A percentile compares a stretch with the other conserved stretches of the same genome.
phyloP scores from a whole-genome alignment of 2,329 filamentous ascomycete species.

The Ceratocystis cubensis region DNA sequence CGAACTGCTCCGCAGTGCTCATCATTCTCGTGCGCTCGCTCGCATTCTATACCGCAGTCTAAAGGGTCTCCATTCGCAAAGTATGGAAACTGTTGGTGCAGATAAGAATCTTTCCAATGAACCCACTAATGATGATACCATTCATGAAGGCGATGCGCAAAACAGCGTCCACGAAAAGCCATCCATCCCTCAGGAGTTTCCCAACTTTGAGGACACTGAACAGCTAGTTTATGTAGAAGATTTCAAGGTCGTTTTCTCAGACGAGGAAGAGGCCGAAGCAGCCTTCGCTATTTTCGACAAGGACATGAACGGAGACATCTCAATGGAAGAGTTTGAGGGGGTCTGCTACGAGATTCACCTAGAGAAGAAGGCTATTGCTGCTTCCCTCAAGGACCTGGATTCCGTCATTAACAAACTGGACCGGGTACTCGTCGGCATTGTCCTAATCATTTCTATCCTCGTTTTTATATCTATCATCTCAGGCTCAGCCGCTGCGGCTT shows the following conservation, averaged over 20 bases:
- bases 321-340: constrained; percentile 84
- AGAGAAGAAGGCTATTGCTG: constrained; percentile 89
- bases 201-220: constrained; percentile 42
- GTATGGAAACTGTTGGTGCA: constrained; percentile 4
- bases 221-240: constrained; percentile 71
- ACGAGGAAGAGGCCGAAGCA: constrained; percentile 72
- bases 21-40: constrained; percentile 69
- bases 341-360: constrained; percentile 90
- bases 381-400: constrained; percentile 87
- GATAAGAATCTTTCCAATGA: constrained; percentile 9
- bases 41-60: constrained; percentile 82
- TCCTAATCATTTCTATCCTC: constrained; percentile 65
- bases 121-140: not conserved
- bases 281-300: constrained; percentile 92
- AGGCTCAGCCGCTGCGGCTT: constrained; percentile 72
- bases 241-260: constrained; percentile 63
- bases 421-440: constrained; percentile 77
- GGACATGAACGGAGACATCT: constrained; percentile 92
- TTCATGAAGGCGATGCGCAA: constrained; percentile 6
- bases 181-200: constrained; percentile 28
- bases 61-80: constrained; percentile 16
- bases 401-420: constrained; percentile 86
- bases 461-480: constrained; percentile 86
- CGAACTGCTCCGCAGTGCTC: constrained; percentile 58
- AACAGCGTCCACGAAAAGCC: constrained; percentile 17